phyloP scores from a whole-genome alignment of 2,329 filamentous ascomycete genomes.

The Aureobasidium musti region DNA sequence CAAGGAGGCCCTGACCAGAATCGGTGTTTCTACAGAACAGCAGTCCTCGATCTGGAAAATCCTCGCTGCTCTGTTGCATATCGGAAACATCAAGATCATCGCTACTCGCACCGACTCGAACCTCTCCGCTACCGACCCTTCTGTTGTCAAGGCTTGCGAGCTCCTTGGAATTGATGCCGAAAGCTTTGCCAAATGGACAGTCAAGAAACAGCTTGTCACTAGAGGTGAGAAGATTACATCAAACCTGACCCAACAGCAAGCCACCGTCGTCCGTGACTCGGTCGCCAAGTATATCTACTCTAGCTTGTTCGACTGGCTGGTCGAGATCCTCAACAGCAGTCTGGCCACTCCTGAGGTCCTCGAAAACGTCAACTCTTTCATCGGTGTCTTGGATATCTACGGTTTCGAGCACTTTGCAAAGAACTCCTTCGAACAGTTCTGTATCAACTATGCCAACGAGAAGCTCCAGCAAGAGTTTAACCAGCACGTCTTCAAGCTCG shows the following conservation, averaged over 20 bases:
- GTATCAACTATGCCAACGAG: constrained; percentile 99
- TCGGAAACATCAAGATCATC: constrained; percentile 95
- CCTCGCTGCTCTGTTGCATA: constrained; percentile 84
- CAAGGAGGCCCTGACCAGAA: constrained; percentile 79
- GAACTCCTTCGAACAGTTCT: constrained; percentile 99
- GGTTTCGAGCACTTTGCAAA: constrained; percentile 99
- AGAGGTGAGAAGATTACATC: constrained; percentile 97
- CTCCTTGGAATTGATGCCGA: constrained; percentile 84
- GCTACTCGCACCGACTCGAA: constrained; percentile 86
- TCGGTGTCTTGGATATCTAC: constrained; percentile 98
- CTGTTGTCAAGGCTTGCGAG: constrained; percentile 75
- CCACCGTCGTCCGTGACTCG: constrained; percentile 90
- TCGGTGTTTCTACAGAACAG: constrained; percentile 73
- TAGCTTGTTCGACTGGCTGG: constrained; percentile 96
- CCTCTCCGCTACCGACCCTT: constrained; percentile 76
- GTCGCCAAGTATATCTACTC: constrained; percentile 99
- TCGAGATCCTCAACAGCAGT: constrained; percentile 92
- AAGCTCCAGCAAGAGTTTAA: constrained; percentile 99
- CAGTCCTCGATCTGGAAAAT: constrained; percentile 88
- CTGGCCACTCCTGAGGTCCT: constrained; percentile 87
- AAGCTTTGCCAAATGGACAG: constrained; percentile 95
- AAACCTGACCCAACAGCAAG: constrained; percentile 90
- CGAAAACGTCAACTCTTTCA: constrained; percentile 81
- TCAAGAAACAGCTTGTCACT: constrained; percentile 97
- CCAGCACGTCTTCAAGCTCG: constrained; percentile 97